Evolutionary conservation across 1,284 basidiomycete genomes (phyloP).

Genomic region (Phellinidium pouzarii): DNA sequence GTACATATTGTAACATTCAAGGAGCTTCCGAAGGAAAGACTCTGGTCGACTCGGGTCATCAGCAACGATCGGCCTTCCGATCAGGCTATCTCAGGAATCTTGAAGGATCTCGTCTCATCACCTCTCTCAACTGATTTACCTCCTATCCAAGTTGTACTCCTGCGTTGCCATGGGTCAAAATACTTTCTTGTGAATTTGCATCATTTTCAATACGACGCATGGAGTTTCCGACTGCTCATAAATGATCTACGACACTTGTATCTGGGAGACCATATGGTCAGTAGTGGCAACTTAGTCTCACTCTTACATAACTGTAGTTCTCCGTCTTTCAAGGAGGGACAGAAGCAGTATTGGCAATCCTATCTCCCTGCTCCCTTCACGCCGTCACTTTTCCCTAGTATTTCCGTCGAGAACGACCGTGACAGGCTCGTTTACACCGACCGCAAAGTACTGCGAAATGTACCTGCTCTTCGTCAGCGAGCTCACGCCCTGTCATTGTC

Average conservation of each 20-base stretch:
- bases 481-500: slow-evolving; percentile 31
- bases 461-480: slow-evolving; percentile 24
- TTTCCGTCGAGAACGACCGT: slow-evolving; percentile 1
- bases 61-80: slow-evolving; percentile 19
- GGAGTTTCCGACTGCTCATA: slow-evolving; percentile 39
- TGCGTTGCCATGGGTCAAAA: slow-evolving; percentile 24
- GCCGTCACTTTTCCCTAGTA: slow-evolving; percentile 30
- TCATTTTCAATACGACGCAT: slow-evolving; percentile 48
- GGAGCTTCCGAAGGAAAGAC: slow-evolving; percentile 20
- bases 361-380: slow-evolving; percentile 28
- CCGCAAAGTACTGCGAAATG: slow-evolving; percentile 22
- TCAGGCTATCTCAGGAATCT: slow-evolving; percentile 25
- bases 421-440: slow-evolving; percentile 24
- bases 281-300: slow-evolving; percentile 25
- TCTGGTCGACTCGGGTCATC: slow-evolving; percentile 24
- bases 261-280: slow-evolving; percentile 10
- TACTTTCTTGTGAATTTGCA: slow-evolving; percentile 41
- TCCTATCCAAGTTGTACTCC: slow-evolving; percentile 31
- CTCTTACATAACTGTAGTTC: slow-evolving; percentile 30
- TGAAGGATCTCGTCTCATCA: slow-evolving; percentile 30
- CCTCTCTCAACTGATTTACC: slow-evolving; percentile 31
- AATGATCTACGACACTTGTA: slow-evolving; percentile 37
- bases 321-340: slow-evolving; percentile 26
- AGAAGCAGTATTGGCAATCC: slow-evolving; percentile 36
- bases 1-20: slow-evolving; percentile 36